Percentiles rank a stretch among this genome's conserved stretches.
phyloP scores from a whole-genome alignment of 1,284 basidiomycete genomes.

The Inonotus hispidus region DNA sequence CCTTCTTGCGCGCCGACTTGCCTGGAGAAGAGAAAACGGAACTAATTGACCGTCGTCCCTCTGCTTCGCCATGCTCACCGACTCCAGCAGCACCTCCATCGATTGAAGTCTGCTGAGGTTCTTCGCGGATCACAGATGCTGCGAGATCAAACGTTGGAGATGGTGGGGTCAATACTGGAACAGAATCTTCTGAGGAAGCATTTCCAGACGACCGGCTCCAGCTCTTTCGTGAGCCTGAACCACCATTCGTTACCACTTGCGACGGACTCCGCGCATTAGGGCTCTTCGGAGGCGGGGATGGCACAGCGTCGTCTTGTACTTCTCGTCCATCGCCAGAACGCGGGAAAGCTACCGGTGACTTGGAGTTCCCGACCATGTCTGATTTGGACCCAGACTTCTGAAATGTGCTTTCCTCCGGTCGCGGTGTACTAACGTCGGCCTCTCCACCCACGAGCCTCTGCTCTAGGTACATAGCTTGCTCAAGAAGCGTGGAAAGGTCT shows the following conservation, averaged over 20 bases:
- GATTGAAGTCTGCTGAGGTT: neutral
- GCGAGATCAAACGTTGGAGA: slow-evolving; percentile 18
- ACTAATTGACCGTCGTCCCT: slow-evolving; percentile 8
- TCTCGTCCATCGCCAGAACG: neutral
- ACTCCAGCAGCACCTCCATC: neutral
- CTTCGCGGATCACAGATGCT: slow-evolving; percentile 4
- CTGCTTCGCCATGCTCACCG: neutral
- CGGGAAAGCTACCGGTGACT: neutral
- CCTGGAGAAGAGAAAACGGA: slow-evolving; percentile 9
- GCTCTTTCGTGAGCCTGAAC: slow-evolving; percentile 5
- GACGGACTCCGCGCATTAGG: neutral
- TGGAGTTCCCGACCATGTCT: neutral
- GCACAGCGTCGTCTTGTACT: neutral
- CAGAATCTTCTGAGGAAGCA: slow-evolving; percentile 17
- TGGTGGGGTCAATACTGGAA: slow-evolving; percentile 13
- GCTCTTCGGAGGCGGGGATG: slow-evolving; percentile 11
- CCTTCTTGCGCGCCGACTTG: slow-evolving; percentile 7
- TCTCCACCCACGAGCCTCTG: slow-evolving; percentile 12
- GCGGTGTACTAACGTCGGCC: neutral
- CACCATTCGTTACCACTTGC: neutral
- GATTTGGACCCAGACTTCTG: neutral
- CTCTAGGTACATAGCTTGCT: slow-evolving; percentile 16
- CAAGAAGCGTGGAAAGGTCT: slow-evolving; percentile 14
- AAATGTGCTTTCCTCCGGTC: neutral
- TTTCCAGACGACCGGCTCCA: slow-evolving; percentile 18